Percentiles rank a stretch among this genome's conserved stretches.
Evolutionary conservation across 2,329 filamentous ascomycete species (phyloP).

Genomic region (Epichloe glyceriae): DNA sequence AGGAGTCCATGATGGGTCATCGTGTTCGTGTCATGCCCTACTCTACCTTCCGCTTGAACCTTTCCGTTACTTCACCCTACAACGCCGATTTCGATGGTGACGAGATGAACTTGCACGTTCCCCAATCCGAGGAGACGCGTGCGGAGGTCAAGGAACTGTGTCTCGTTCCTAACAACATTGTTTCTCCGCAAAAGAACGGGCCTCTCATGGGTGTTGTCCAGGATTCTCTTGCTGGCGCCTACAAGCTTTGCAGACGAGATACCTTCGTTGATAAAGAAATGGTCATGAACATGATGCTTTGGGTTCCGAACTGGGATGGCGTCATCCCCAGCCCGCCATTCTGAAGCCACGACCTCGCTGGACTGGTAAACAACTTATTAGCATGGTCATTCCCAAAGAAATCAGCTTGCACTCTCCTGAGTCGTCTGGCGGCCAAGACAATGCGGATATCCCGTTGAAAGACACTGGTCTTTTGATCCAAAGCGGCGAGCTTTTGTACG

Average conservation of each 20-base stretch:
- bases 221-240: slow-evolving; percentile 89
- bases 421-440: slow-evolving; percentile 19
- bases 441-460: slow-evolving; percentile 47
- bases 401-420: slow-evolving; percentile 67
- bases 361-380: slow-evolving; percentile 97
- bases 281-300: slow-evolving; percentile 94
- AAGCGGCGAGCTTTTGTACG: slow-evolving; percentile 79
- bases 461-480: slow-evolving; percentile 76
- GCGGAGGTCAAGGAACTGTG: slow-evolving; percentile 90
- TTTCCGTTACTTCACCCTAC: slow-evolving; percentile 96
- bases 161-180: slow-evolving; percentile 96
- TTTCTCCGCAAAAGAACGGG: slow-evolving; percentile 91
- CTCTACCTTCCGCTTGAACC: slow-evolving; percentile 92
- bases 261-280: slow-evolving; percentile 80
- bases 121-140: slow-evolving; percentile 91
- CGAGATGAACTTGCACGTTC: slow-evolving; percentile 99
- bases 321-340: slow-evolving; percentile 85
- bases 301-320: slow-evolving; percentile 97
- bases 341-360: slow-evolving; percentile 83
- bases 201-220: slow-evolving; percentile 99
- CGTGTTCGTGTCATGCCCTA: slow-evolving; percentile 96
- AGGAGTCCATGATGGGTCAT: slow-evolving; percentile 99
- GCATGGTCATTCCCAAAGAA: slow-evolving; percentile 77
- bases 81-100: slow-evolving; percentile 99
- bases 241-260: slow-evolving; percentile 92